Conservation (phyloP, 2,329 filamentous ascomycete genomes). For the Fusarium brevicatenulatum region DNA sequence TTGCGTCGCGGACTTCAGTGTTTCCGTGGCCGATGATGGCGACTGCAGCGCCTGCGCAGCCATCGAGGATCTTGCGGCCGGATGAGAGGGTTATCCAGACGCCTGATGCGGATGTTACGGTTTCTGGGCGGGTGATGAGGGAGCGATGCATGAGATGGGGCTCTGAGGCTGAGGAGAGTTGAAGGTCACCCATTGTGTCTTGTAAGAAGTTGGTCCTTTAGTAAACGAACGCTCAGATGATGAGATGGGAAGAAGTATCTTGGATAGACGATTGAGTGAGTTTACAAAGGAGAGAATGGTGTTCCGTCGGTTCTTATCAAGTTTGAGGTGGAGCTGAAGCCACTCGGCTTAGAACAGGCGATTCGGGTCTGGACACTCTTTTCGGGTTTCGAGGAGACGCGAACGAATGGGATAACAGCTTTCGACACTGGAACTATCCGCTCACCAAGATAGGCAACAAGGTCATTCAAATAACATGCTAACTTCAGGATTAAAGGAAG, state of each 20-base stretch:
- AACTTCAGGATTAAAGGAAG: too few relatives aligned
- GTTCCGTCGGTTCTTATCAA: not conserved
- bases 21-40: conserved; percentile 71
- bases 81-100: conserved; percentile 49
- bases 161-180: not conserved
- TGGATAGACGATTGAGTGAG: fast-evolving
- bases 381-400: conserved; percentile 7
- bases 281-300: not conserved
- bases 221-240: fast-evolving
- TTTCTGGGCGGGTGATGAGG: conserved; percentile 41
- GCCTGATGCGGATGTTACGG: conserved; percentile 56
- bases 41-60: conserved; percentile 74
- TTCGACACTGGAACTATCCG: fast-evolving
- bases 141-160: conserved; percentile 50
- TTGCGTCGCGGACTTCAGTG: conserved; percentile 66
- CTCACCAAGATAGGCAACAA: too few relatives aligned
- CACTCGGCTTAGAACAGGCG: not conserved
- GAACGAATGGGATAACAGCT: not conserved
- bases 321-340: conserved; percentile 1
- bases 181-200: conserved; percentile 4
- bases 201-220: fast-evolving
- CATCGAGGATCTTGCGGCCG: conserved; percentile 68
- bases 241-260: fast-evolving
- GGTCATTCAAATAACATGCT: too few relatives aligned
- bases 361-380: conserved; percentile 6